phyloP scores from a whole-genome alignment of 495 filamentous ascomycete species.

The Penicillium longicatenatum region DNA sequence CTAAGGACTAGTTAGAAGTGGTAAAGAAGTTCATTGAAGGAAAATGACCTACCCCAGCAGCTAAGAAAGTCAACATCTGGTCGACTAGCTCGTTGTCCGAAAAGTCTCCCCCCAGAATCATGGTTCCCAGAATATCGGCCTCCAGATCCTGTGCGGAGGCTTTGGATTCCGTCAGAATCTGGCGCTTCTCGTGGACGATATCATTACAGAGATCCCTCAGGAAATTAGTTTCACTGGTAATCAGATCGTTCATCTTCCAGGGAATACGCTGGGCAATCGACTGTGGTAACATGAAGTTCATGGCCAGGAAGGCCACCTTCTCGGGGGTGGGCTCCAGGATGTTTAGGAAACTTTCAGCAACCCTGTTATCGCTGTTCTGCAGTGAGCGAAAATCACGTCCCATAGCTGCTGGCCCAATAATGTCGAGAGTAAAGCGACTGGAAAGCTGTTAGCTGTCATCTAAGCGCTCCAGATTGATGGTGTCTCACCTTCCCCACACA shows the following conservation, averaged over 20 bases:
- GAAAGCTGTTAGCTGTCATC: neutral
- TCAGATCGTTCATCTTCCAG: slow-evolving; percentile 64
- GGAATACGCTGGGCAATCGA: slow-evolving; percentile 59
- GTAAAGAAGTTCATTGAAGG: neutral
- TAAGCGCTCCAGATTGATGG: neutral
- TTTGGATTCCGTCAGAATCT: slow-evolving; percentile 54
- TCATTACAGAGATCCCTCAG: slow-evolving; percentile 65
- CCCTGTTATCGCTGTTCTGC: slow-evolving; percentile 59
- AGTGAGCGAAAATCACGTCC: slow-evolving; percentile 79
- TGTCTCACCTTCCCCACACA: slow-evolving; percentile 59
- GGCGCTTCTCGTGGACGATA: slow-evolving; percentile 65
- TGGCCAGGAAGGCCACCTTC: slow-evolving; percentile 48
- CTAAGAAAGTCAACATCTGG: slow-evolving; percentile 58
- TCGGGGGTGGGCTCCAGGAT: slow-evolving; percentile 54
- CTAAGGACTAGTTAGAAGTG: slow-evolving; percentile 11
- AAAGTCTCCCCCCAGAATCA: slow-evolving; percentile 56
- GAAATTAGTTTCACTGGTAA: slow-evolving; percentile 54
- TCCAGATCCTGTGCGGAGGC: slow-evolving; percentile 57
- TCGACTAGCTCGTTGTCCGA: slow-evolving; percentile 54
- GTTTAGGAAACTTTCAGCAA: slow-evolving; percentile 66
- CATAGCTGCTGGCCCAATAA: slow-evolving; percentile 81
- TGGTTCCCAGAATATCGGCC: slow-evolving; percentile 68
- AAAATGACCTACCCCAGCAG: slow-evolving; percentile 41
- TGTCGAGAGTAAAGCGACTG: slow-evolving; percentile 78
- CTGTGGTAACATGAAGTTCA: slow-evolving; percentile 50